Conservation (phyloP, 78 protist species). For the Pelomyxa schiedti region DNA sequence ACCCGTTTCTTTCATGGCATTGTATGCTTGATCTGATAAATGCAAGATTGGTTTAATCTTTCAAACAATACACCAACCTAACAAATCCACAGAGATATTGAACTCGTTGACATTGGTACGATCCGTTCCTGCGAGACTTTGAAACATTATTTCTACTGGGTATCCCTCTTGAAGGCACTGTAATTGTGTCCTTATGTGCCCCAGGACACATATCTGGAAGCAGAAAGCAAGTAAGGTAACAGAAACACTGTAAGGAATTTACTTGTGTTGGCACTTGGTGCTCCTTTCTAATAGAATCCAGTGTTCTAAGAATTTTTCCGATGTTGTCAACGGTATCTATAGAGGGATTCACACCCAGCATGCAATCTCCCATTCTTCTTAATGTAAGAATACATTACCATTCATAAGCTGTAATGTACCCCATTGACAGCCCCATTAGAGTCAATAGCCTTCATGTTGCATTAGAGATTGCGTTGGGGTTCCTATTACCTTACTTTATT, state of each 20-base stretch:
- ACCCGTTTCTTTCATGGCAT: not conserved
- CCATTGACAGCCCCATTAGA: not conserved
- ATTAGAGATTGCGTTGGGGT: too few species aligned
- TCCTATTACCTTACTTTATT: too few species aligned
- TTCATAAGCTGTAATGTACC: too few species aligned
- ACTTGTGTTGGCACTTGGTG: not conserved
- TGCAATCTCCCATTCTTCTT: not conserved
- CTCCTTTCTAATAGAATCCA: not conserved
- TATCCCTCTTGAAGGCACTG: not conserved
- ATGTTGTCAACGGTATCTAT: not conserved
- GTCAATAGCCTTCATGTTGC: not conserved
- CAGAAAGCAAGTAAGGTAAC: too few species aligned
- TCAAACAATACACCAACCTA: too few species aligned
- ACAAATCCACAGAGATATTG: not conserved
- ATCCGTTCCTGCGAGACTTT: not conserved
- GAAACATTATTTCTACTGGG: not conserved
- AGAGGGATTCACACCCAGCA: not conserved
- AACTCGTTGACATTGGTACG: not conserved
- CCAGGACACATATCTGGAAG: not conserved
- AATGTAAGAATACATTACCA: too few species aligned
- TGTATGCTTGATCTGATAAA: not conserved
- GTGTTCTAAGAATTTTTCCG: not conserved
- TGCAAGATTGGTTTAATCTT: too few species aligned
- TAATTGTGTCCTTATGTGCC: not conserved
- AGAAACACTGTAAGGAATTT: too few species aligned